Base-by-base conservation (phyloP, 495 filamentous ascomycete genomes). In the Penicillium longicatenatum region DNA sequence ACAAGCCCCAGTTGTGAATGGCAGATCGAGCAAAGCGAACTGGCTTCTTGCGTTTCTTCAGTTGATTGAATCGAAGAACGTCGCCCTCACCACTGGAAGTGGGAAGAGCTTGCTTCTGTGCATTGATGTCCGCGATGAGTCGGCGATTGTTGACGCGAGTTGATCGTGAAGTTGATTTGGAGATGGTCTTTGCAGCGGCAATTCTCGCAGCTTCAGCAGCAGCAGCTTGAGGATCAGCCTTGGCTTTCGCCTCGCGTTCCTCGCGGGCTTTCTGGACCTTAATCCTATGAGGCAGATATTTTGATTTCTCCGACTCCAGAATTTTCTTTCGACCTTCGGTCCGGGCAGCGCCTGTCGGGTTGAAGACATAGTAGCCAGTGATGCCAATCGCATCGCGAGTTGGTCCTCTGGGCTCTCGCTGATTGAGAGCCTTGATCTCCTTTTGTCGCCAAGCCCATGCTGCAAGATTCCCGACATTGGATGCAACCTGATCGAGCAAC, bases 31-130 rank as follows among this genome's bases (percentile, higher is more conserved):
- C 94, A 69, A 99, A 99, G 66, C 94, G 93, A 54, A 99, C 94
- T 0, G 93, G 92, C 77, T 99, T 99, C 86, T 98, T 98, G 48
- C 94, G 87, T 71, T 98, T 99, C 80, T 98, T 97, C 41, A 99
- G 86, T 77, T 98, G 95, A 72, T 99, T 99, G 83, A 99, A 99
- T 20, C 92, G 88, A 58, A 99, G 82, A 44, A 89, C 90, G 65
- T 96, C 93, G 33, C 89, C 88, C 50, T 96, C 91, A 35, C 89
- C 90, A 47, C 74, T 78, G 9, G 75, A 73, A 4, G 77, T 75
- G 20, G 88, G 86, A 52, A 96, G 84, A 33, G 87, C 89, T 70
- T 90, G 91, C 72, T 94, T 93, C 68, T 96, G 92, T 14, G 92
- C 92, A 66, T 94, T 93, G 64, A 98, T 90, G 61, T 97, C 93